Percentiles rank a stretch among this genome's conserved stretches.
Evolutionary conservation across 2,329 filamentous ascomycete species (phyloP).

Genomic region (Neofusicoccum cordaticola): DNA sequence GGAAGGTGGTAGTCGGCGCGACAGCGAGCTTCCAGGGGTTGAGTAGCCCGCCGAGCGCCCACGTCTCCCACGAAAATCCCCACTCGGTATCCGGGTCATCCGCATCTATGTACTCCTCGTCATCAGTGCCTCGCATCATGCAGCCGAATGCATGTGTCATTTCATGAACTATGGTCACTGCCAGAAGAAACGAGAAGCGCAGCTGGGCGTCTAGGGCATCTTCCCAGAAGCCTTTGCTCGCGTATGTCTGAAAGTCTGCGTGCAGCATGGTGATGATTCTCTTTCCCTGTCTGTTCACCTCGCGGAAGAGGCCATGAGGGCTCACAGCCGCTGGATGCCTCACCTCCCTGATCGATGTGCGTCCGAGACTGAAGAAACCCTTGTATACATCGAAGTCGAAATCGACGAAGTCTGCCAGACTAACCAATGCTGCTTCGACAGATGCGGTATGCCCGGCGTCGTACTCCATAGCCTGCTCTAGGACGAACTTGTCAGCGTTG

Average conservation of each 20-base stretch:
- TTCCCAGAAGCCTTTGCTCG: neutral
- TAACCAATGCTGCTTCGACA: neutral
- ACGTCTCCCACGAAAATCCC: slow-evolving; percentile 37
- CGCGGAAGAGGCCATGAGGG: neutral
- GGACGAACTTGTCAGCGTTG: neutral
- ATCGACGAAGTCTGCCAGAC: neutral
- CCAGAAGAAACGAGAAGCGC: slow-evolving; percentile 35
- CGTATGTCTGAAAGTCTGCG: neutral
- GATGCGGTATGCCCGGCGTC: neutral
- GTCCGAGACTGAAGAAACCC: neutral
- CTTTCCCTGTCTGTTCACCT: neutral
- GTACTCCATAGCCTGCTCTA: neutral
- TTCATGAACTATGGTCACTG: slow-evolving; percentile 32
- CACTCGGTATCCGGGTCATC: slow-evolving; percentile 30
- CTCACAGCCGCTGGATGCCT: neutral
- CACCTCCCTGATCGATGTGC: neutral
- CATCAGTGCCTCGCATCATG: slow-evolving; percentile 28
- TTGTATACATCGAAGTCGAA: slow-evolving; percentile 1
- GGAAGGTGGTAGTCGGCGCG: slow-evolving; percentile 24
- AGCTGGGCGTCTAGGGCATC: slow-evolving; percentile 19
- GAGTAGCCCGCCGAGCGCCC: slow-evolving; percentile 33
- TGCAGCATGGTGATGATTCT: neutral
- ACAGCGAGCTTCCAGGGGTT: slow-evolving; percentile 28
- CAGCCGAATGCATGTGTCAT: slow-evolving; percentile 34
- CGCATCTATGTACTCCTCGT: slow-evolving; percentile 27